Evolutionary conservation across 352 stramenopile genomes (phyloP), one percentile per base, ranked within the genome.

Genomic region (Pythium dissotocum): DNA sequence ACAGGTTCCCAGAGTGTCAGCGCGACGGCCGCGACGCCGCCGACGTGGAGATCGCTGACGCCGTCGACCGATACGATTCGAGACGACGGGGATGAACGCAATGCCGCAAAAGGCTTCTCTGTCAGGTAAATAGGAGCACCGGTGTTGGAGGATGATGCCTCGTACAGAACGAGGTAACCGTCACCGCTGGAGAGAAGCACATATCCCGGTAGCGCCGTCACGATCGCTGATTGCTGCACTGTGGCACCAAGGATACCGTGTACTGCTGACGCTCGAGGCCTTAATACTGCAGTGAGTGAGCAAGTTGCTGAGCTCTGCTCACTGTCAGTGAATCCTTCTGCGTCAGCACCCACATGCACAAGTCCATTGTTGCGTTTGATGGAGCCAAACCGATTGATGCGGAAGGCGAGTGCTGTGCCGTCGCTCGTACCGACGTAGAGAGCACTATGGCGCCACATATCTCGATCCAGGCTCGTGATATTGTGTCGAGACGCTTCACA

Each of bases 381-480:
- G 26, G 49, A 54, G 16, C 61, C 66, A 30, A 76, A 74, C 32
- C 66, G 61, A 2, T 72, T 61, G 49, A 83, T 63, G 1, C 57
- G 67, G 61, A 80, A 83, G 10, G 70, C 73, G 0, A 80, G 58
- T n/a, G 36, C 73, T 26, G 61, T 55, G 2, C 73, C 73, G 30
- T 71, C 67, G 38, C 24, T 67, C 7, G 76, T 80, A 12, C 76
- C 73, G 2, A 65, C 73, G 48, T 76, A 78, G 2, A 83, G 51
- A 5, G 69, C 38, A 14, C 54, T 61, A 30, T 72, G 61, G 4
- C 71, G 73, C 76, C 67, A 83, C 33, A 65, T 46, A 28, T 83
- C 76, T 36, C 64, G 65, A 8, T 74, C 61, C 1, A 83, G 24
- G 26, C 70, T 80, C 4, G 71, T 79, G 52, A 83, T 80, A 3